Conservation (phyloP, 768 basidiomycete species). For the Tephrocybe sp. region DNA sequence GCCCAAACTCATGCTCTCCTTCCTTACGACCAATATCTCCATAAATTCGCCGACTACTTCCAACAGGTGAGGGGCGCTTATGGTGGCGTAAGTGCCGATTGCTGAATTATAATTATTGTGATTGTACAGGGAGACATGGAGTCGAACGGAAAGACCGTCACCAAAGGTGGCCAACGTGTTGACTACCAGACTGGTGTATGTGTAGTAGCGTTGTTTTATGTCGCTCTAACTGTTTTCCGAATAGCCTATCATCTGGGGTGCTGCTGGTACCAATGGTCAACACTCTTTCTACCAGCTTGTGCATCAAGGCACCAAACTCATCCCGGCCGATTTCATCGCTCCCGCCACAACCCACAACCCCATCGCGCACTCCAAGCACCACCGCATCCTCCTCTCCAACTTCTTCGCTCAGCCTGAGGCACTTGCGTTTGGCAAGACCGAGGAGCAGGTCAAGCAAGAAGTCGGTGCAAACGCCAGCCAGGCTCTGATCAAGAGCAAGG, state of each 20-base stretch:
- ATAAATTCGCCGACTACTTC: constrained; percentile 99
- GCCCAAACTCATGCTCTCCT: constrained; percentile 94
- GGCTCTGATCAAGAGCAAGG: constrained; percentile 92
- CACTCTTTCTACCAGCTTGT: constrained; percentile 99
- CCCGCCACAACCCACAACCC: constrained; percentile 91
- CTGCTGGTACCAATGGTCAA: constrained; percentile 96
- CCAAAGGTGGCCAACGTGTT: constrained; percentile 91
- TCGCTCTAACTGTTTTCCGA: neutral
- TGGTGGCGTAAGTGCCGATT: neutral
- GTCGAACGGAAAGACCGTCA: constrained; percentile 96
- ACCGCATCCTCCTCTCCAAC: constrained; percentile 96
- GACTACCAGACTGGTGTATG: constrained; percentile 95
- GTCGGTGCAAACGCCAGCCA: constrained; percentile 71
- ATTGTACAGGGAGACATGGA: constrained; percentile 89
- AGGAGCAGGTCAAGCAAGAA: constrained; percentile 78
- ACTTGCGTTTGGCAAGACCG: constrained; percentile 95
- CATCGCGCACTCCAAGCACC: constrained; percentile 83
- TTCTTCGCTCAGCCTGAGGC: constrained; percentile 99
- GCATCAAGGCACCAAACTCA: constrained; percentile 91
- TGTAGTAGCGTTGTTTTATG: constrained; percentile 6
- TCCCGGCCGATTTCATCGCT: constrained; percentile 91
- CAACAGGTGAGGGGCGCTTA: constrained; percentile 60
- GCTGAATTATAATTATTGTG: neutral
- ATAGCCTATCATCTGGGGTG: constrained; percentile 98
- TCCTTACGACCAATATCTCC: constrained; percentile 98